phyloP scores from a whole-genome alignment of 2,329 filamentous ascomycete genomes.

The Claviceps capensis region DNA sequence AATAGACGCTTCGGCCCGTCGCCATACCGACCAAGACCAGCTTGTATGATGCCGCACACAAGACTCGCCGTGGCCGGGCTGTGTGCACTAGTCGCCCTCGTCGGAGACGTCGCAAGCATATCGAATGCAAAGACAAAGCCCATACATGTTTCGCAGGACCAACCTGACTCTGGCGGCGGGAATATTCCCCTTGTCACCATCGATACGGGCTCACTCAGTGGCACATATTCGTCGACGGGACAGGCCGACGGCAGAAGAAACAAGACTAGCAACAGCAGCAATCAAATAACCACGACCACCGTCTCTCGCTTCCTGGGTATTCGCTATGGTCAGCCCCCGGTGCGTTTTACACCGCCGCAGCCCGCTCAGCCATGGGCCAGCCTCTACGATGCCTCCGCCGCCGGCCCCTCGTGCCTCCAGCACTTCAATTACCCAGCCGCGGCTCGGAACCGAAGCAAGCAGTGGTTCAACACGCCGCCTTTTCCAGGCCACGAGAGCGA shows the following conservation, averaged over 20 bases:
- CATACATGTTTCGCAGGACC: neutral
- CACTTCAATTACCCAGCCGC: constrained; percentile 12
- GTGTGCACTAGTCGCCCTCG: neutral
- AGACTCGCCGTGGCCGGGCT: neutral
- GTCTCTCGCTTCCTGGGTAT: constrained; percentile 15
- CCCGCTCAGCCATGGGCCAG: constrained; percentile 9
- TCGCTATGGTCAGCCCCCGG: constrained; percentile 15
- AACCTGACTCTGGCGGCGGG: no score
- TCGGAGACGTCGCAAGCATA: neutral
- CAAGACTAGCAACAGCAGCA: no score
- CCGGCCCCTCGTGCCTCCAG: constrained; percentile 14
- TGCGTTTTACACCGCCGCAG: constrained; percentile 13
- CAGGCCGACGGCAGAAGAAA: neutral
- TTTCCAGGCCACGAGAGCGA: constrained; percentile 13
- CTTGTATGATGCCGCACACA: neutral
- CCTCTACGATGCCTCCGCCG: constrained; percentile 12
- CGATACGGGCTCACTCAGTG: neutral
- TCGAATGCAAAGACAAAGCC: neutral
- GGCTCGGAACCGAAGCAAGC: constrained; percentile 7
- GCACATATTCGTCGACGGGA: neutral
- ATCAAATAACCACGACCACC: neutral
- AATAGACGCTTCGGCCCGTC: neutral
- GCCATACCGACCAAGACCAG: no score
- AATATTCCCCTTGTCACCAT: neutral
- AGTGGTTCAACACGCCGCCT: constrained; percentile 12